Conservation (phyloP, 257 asterid species). For the Solanum infundibuliforme region DNA sequence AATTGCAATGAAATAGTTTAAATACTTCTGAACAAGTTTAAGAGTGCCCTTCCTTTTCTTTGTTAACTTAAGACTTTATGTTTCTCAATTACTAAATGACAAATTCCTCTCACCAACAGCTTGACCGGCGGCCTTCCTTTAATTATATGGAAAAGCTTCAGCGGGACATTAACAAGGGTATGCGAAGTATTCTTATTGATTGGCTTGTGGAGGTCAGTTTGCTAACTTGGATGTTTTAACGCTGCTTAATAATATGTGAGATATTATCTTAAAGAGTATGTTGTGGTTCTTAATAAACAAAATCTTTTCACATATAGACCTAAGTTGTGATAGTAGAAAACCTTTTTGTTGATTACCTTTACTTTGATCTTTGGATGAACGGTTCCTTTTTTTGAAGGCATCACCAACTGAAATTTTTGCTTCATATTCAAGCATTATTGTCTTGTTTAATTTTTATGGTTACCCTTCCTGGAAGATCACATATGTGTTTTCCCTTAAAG, state of each 20-base stretch:
- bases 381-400: background rate
- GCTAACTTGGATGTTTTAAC: background rate
- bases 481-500: background rate
- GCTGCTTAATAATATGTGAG: background rate
- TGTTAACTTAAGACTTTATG: background rate
- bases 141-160: conserved; percentile 84
- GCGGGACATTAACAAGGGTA: conserved; percentile 58
- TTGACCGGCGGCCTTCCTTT: conserved; percentile 53
- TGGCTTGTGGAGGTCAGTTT: conserved; percentile 97
- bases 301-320: background rate
- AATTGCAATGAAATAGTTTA: background rate
- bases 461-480: background rate
- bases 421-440: background rate
- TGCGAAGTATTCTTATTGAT: conserved; percentile 85
- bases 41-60: background rate
- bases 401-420: background rate
- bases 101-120: conserved; percentile 32
- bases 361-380: background rate
- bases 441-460: background rate
- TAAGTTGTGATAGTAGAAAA: background rate
- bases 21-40: background rate
- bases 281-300: background rate
- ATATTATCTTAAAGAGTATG: background rate
- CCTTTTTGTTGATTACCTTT: background rate
- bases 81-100: background rate